Evolutionary conservation across 1,139 yeast species (phyloP).

Genomic region (Debaryomyces subglobosus): DNA sequence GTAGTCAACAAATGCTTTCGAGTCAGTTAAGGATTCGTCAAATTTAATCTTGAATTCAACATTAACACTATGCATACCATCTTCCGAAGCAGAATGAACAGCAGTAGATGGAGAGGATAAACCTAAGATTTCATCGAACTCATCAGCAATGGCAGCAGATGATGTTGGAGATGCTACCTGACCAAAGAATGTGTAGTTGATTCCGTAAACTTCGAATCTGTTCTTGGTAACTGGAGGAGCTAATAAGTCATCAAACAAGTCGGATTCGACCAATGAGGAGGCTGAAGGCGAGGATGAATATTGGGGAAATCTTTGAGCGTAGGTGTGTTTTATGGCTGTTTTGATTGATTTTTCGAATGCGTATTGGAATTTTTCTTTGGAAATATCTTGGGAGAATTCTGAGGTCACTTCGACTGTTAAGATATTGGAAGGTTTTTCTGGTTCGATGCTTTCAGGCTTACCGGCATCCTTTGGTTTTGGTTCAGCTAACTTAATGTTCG

Average conservation of each 20-base stretch:
- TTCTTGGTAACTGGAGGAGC: slow-evolving; percentile 59
- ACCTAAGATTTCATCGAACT: slow-evolving; percentile 53
- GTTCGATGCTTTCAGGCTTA: slow-evolving; percentile 14
- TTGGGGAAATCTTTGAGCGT: slow-evolving; percentile 48
- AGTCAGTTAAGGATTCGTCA: slow-evolving; percentile 37
- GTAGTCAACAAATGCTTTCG: slow-evolving; percentile 37
- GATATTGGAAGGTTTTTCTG: slow-evolving; percentile 34
- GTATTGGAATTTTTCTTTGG: slow-evolving; percentile 31
- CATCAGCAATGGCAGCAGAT: slow-evolving; percentile 20
- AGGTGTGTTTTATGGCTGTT: slow-evolving; percentile 37
- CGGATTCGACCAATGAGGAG: slow-evolving; percentile 30
- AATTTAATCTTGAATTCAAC: slow-evolving; percentile 51
- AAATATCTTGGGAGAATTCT: slow-evolving; percentile 29
- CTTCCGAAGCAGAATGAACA: slow-evolving; percentile 10
- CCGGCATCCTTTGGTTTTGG: slow-evolving; percentile 28
- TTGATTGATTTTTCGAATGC: slow-evolving; percentile 37
- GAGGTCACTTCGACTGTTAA: slow-evolving; percentile 30
- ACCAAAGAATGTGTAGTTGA: slow-evolving; percentile 30
- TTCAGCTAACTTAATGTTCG: slow-evolving; percentile 61
- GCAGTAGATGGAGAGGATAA: slow-evolving; percentile 23
- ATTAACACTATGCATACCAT: slow-evolving; percentile 25
- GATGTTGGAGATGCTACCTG: slow-evolving; percentile 11
- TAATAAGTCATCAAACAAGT: slow-evolving; percentile 66
- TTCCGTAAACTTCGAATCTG: slow-evolving; percentile 53
- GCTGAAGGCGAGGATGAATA: slow-evolving; percentile 49